These are phyloP conservation scores for Limnanthes douglasii DNA, from an alignment of 345 rosid species.

Conservation along the genomic window DNA sequence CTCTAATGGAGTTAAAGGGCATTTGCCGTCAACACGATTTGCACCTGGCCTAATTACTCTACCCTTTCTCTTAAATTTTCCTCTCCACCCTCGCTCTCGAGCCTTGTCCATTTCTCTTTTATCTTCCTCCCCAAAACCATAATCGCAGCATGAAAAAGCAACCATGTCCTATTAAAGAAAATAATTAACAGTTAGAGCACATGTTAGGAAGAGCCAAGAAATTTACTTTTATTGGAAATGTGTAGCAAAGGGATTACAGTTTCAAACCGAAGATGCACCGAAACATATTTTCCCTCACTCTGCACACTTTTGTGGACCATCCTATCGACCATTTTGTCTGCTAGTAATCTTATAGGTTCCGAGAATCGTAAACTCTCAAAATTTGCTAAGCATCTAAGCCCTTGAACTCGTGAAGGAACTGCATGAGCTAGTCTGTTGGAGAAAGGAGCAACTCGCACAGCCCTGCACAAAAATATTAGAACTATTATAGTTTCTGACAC, in stretches of 20 bases:
- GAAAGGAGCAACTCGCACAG: conserved; percentile 95
- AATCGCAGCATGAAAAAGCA: conserved; percentile 96
- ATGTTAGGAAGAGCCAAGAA: conserved; percentile 1
- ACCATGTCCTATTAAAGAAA: conserved; percentile 68
- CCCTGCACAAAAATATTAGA: conserved; percentile 33
- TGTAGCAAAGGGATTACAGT: conserved; percentile 24
- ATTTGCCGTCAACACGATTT: conserved; percentile 87
- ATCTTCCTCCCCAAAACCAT: conserved; percentile 88
- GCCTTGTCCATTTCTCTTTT: conserved; percentile 85
- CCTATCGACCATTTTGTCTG: conserved; percentile 84
- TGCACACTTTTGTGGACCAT: conserved; percentile 56
- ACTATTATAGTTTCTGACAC: too few relatives aligned
- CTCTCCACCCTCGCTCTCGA: conserved; percentile 92
- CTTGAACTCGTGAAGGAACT: conserved; percentile 65
- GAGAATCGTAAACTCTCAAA: conserved; percentile 77
- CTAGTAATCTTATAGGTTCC: conserved; percentile 69
- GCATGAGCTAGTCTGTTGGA: conserved; percentile 89
- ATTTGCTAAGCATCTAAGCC: conserved; percentile 81
- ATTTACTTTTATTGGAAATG: neutral
- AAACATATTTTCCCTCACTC: conserved; percentile 65
- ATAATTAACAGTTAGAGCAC: neutral
- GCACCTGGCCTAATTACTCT: conserved; percentile 81
- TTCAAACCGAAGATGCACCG: conserved; percentile 98
- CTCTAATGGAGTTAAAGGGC: conserved; percentile 93
- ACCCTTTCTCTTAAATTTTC: conserved; percentile 85